Evolutionary conservation across 106 monocot species (phyloP).

Genomic region (Hemerocallis citrina): DNA sequence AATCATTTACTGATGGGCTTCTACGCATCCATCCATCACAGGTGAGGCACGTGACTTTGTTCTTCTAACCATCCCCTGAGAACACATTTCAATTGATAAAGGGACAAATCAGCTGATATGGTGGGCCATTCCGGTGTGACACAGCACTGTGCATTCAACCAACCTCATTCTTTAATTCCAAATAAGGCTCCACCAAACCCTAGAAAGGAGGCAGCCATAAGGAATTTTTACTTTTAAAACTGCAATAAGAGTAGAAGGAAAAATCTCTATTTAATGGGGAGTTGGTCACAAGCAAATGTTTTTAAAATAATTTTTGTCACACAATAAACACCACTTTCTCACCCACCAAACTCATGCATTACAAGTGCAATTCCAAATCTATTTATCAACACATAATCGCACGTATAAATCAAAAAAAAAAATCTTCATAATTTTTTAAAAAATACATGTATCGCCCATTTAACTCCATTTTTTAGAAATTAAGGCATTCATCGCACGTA

Average conservation of each 20-base stretch:
- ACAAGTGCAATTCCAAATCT: no score
- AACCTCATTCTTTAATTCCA: constrained; percentile 10
- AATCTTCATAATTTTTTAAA: no score
- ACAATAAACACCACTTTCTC: no score
- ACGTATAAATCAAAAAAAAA: no score
- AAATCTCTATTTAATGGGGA: not conserved
- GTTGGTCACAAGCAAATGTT: no score
- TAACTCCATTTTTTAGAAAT: no score
- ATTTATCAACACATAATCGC: no score
- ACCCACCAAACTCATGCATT: no score
- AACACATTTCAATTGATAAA: constrained; percentile 11
- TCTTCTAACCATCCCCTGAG: constrained; percentile 10
- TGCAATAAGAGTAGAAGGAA: constrained; percentile 11
- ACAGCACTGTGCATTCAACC: not conserved
- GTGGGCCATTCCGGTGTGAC: constrained; percentile 8
- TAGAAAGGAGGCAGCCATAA: constrained; percentile 17
- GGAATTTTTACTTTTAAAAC: constrained; percentile 13
- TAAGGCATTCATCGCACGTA: no score
- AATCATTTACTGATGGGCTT: not conserved
- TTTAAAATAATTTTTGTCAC: no score
- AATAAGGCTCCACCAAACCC: constrained; percentile 14
- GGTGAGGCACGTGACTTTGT: constrained; percentile 13
- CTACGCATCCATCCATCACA: constrained; percentile 4
- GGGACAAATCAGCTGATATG: constrained; percentile 17
- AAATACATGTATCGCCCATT: no score